A percentile compares a stretch with the other conserved stretches of the same genome.
Evolutionary conservation across 805 yeast genomes (phyloP).

Genomic region (Metschnikowia lunata): DNA sequence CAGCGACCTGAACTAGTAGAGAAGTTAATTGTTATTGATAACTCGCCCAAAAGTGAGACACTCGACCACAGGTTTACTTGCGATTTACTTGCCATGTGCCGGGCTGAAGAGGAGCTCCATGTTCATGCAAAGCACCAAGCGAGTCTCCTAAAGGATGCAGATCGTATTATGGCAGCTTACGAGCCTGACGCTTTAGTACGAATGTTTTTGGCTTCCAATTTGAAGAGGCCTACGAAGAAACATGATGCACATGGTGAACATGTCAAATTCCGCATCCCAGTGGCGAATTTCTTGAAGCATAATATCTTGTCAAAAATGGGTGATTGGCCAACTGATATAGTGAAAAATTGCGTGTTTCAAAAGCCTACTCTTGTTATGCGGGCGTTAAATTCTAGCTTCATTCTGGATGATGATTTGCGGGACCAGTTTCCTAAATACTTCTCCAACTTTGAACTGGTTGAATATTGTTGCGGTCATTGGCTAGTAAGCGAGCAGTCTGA

Average conservation of each 20-base stretch:
- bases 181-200: slow-evolving; percentile 27
- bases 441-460: slow-evolving; percentile 15
- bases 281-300: slow-evolving; percentile 13
- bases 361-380: slow-evolving; percentile 42
- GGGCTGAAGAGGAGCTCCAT: slow-evolving; percentile 23
- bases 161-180: slow-evolving; percentile 20
- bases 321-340: slow-evolving; percentile 13
- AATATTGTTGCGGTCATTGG: slow-evolving; percentile 35
- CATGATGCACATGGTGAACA: slow-evolving; percentile 16
- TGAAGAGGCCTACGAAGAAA: slow-evolving; percentile 16
- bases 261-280: slow-evolving; percentile 15
- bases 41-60: slow-evolving; percentile 38
- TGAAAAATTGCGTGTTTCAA: slow-evolving; percentile 18
- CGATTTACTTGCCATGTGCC: slow-evolving; percentile 38
- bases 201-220: slow-evolving; percentile 36
- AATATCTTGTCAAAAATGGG: slow-evolving; percentile 11
- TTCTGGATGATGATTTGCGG: slow-evolving; percentile 25
- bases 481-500: slow-evolving; percentile 37
- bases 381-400: slow-evolving; percentile 41
- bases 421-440: slow-evolving; percentile 25
- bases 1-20: slow-evolving; percentile 35
- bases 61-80: slow-evolving; percentile 32
- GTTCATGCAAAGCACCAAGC: slow-evolving; percentile 14
- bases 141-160: slow-evolving; percentile 15
- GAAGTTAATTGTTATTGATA: slow-evolving; percentile 46